Evolutionary conservation across 495 filamentous ascomycete genomes (phyloP).

Genomic region (Sordaria brevicollis): DNA sequence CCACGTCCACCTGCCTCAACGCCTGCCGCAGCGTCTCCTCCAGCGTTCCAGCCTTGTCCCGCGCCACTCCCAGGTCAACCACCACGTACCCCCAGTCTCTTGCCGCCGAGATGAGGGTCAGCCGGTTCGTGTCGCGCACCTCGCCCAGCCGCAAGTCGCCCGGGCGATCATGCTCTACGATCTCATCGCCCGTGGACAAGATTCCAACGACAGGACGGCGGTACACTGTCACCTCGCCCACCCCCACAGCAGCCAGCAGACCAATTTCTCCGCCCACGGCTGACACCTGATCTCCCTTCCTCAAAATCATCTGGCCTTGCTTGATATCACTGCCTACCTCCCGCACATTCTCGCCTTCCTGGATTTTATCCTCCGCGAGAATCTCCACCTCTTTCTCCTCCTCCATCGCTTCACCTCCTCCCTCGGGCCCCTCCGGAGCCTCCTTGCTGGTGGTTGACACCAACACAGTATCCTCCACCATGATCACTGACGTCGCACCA

Average conservation of each 20-base stretch:
- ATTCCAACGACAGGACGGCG: slow-evolving; percentile 72
- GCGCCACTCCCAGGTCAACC: slow-evolving; percentile 79
- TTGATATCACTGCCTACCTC: slow-evolving; percentile 85
- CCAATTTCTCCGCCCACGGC: slow-evolving; percentile 85
- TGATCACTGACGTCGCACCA: slow-evolving; percentile 84
- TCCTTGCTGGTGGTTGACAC: slow-evolving; percentile 64
- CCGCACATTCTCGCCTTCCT: slow-evolving; percentile 74
- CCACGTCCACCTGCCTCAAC: slow-evolving; percentile 62
- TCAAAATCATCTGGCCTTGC: slow-evolving; percentile 55
- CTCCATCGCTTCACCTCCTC: slow-evolving; percentile 73
- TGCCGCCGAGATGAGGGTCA: slow-evolving; percentile 69
- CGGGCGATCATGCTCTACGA: slow-evolving; percentile 63
- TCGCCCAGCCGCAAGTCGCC: slow-evolving; percentile 61
- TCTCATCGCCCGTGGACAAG: slow-evolving; percentile 90
- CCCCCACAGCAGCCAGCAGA: slow-evolving; percentile 75
- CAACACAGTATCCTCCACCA: slow-evolving; percentile 90
- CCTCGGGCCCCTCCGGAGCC: slow-evolving; percentile 75
- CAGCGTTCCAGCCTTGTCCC: slow-evolving; percentile 66
- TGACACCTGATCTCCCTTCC: slow-evolving; percentile 66
- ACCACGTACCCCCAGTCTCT: slow-evolving; percentile 67
- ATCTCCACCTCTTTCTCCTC: slow-evolving; percentile 88
- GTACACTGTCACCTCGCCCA: slow-evolving; percentile 61
- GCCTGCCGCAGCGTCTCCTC: slow-evolving; percentile 66
- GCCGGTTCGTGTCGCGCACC: slow-evolving; percentile 88
- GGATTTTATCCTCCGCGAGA: slow-evolving; percentile 54